A percentile compares a stretch with the other conserved stretches of the same genome.
phyloP scores from a whole-genome alignment of 2,329 filamentous ascomycete genomes.

The Zymoseptoria pseudotritici region DNA sequence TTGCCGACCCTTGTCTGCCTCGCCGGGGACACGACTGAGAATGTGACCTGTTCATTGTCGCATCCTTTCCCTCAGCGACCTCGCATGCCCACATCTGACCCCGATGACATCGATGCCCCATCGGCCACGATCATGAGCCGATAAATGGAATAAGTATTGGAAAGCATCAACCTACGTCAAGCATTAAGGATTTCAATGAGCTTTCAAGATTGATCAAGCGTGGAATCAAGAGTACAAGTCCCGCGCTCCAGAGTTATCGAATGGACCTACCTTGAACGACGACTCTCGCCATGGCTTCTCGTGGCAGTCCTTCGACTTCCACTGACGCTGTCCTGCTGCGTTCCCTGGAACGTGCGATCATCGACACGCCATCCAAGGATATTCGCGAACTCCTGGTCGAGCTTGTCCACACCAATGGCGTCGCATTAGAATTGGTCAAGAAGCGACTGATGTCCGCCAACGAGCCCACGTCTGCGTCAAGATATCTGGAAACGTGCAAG shows the following conservation, averaged over 20 bases:
- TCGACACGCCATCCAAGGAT: background rate
- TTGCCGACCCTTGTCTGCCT: too few species aligned
- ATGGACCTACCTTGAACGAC: too few species aligned
- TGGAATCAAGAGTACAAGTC: background rate
- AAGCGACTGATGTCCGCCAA: too few species aligned
- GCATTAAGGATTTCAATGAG: background rate
- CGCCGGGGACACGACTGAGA: background rate
- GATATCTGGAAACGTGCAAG: too few species aligned
- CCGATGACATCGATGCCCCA: background rate
- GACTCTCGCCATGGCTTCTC: background rate
- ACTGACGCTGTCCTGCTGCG: background rate
- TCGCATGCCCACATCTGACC: too few species aligned
- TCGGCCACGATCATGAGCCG: too few species aligned
- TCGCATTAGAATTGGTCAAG: background rate
- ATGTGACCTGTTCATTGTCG: background rate
- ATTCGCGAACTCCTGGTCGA: background rate
- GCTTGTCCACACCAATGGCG: background rate
- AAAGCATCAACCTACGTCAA: too few species aligned
- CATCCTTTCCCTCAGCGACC: background rate
- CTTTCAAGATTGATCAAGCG: background rate
- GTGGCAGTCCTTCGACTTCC: background rate
- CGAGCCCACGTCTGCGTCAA: too few species aligned
- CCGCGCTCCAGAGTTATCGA: background rate
- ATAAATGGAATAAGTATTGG: too few species aligned
- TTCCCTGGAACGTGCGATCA: background rate